Conservation (phyloP, 768 basidiomycete species). For the Phylloporus arenicola region DNA sequence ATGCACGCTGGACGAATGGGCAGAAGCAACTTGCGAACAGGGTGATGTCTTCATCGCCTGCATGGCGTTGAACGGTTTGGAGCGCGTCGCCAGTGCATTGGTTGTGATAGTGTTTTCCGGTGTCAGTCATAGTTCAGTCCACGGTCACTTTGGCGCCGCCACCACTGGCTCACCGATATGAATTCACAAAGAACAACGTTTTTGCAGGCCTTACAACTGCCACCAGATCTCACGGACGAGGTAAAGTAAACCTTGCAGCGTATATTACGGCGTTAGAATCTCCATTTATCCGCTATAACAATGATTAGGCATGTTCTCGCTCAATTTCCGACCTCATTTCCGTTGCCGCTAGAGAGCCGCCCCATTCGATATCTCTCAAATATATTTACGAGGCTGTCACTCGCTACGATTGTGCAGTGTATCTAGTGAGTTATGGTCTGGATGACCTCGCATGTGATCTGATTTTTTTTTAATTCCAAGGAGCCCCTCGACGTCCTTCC, state of each 20-base stretch:
- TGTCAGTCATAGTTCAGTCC: slow-evolving; percentile 27
- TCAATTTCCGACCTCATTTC: slow-evolving; percentile 19
- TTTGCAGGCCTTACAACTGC: slow-evolving; percentile 16
- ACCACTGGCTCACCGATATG: neutral
- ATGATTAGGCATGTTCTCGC: slow-evolving; percentile 16
- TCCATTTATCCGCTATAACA: neutral
- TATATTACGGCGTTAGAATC: neutral
- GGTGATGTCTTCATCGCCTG: slow-evolving; percentile 46
- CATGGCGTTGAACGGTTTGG: slow-evolving; percentile 49
- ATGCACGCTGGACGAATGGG: slow-evolving; percentile 78
- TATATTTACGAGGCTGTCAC: slow-evolving; percentile 13
- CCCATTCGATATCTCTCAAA: slow-evolving; percentile 8
- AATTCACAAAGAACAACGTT: slow-evolving; percentile 5
- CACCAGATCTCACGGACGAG: slow-evolving; percentile 23
- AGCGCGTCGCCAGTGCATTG: slow-evolving; percentile 48
- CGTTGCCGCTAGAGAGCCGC: slow-evolving; percentile 8
- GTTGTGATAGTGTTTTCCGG: slow-evolving; percentile 37
- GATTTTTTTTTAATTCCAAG: slow-evolving; percentile 18
- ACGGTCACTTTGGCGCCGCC: neutral
- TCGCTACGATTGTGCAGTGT: slow-evolving; percentile 12
- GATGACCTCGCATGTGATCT: neutral
- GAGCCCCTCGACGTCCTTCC: slow-evolving; percentile 39
- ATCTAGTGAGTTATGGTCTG: slow-evolving; percentile 11
- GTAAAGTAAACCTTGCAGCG: slow-evolving; percentile 1
- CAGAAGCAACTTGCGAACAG: slow-evolving; percentile 74